Conservation (phyloP, 148 eudicot genomes). For the Gaultheria prostrata region DNA sequence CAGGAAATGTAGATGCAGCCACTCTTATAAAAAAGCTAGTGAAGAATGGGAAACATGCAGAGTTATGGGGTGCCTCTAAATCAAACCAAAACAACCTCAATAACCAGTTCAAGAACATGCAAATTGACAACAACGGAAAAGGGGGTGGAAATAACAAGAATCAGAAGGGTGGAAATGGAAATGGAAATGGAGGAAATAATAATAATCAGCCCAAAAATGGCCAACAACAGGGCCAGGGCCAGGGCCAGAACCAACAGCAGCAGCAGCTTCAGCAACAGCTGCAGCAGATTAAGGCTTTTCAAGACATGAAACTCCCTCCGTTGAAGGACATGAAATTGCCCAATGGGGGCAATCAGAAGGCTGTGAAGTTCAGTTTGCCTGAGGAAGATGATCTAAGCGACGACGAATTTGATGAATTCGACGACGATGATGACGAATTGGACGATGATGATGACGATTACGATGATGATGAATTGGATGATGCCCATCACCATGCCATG, state of each 20-base stretch:
- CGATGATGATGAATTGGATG: slow-evolving; percentile 48
- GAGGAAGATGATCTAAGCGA: slow-evolving; percentile 36
- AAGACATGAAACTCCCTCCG: slow-evolving; percentile 45
- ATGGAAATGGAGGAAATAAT: neutral
- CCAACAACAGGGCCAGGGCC: slow-evolving; percentile 32
- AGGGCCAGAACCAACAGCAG: slow-evolving; percentile 23
- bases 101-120: slow-evolving; percentile 42
- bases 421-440: slow-evolving; percentile 17
- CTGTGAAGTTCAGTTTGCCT: slow-evolving; percentile 38
- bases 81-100: slow-evolving; percentile 26
- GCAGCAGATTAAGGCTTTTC: slow-evolving; percentile 39
- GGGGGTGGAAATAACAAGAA: slow-evolving; percentile 32
- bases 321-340: slow-evolving; percentile 36
- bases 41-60: slow-evolving; percentile 52
- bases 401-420: slow-evolving; percentile 23
- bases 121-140: slow-evolving; percentile 36
- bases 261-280: slow-evolving; percentile 19
- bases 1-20: slow-evolving; percentile 43
- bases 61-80: slow-evolving; percentile 43
- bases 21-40: slow-evolving; percentile 53
- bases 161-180: slow-evolving; percentile 25
- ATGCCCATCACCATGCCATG: slow-evolving; percentile 21
- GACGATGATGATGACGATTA: slow-evolving; percentile 59
- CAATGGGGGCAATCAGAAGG: slow-evolving; percentile 31
- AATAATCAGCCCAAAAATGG: slow-evolving; percentile 3